Percentiles rank a stretch among this genome's conserved stretches.
Conservation (phyloP, 1,284 basidiomycete species). For the Sanghuangporus weigelae region DNA sequence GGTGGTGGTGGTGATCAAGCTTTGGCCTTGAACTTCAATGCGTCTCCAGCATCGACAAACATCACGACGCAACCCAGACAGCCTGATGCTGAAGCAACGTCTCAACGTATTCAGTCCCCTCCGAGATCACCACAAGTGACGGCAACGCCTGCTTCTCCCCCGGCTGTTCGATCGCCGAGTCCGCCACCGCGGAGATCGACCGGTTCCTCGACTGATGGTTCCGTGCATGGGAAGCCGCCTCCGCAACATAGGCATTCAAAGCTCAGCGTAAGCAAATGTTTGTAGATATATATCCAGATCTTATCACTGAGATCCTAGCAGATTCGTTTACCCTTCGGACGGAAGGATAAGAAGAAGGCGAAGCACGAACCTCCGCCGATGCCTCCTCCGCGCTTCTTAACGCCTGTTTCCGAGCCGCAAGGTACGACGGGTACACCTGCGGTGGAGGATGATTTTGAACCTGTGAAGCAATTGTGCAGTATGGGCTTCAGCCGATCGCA, state of each 20-base stretch:
- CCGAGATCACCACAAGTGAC: constrained; percentile 33
- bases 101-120: constrained; percentile 21
- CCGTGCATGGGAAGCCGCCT: constrained; percentile 37
- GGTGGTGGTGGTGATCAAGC: constrained; percentile 29
- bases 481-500: constrained; percentile 85
- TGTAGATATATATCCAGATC: constrained; percentile 8
- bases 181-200: constrained; percentile 52
- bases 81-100: not conserved
- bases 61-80: constrained; percentile 7
- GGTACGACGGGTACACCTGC: constrained; percentile 41
- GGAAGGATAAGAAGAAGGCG: constrained; percentile 61
- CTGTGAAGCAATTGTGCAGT: constrained; percentile 68
- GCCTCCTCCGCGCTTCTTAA: constrained; percentile 31
- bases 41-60: constrained; percentile 16
- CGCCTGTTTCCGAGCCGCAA: constrained; percentile 43
- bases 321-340: constrained; percentile 75
- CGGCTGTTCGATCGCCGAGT: constrained; percentile 32
- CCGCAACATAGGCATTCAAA: constrained; percentile 57
- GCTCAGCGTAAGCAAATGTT: constrained; percentile 54
- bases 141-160: constrained; percentile 26
- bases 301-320: constrained; percentile 26
- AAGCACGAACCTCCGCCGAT: constrained; percentile 38
- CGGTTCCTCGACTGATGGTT: constrained; percentile 48
- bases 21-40: constrained; percentile 37
- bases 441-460: constrained; percentile 68